phyloP scores from a whole-genome alignment of 2,329 filamentous ascomycete species.

The Paraphoma sp. region DNA sequence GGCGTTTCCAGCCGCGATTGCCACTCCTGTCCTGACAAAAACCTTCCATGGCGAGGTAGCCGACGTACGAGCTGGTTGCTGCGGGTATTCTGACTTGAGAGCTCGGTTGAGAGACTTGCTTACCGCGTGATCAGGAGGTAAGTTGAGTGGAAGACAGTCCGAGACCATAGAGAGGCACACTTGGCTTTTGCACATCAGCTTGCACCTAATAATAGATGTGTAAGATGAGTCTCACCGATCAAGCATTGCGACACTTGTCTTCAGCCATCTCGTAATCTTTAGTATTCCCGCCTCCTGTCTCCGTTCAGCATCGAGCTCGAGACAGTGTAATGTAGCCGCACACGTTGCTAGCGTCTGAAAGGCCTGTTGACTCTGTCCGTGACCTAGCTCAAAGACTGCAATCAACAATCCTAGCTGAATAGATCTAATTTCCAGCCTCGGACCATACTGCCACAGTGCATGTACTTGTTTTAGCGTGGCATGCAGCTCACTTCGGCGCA shows the following conservation, averaged over 20 bases:
- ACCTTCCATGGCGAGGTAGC: constrained; percentile 17
- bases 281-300: background rate
- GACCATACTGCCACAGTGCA: constrained; percentile 7
- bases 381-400: constrained; percentile 16
- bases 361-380: constrained; percentile 12
- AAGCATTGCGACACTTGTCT: constrained; percentile 17
- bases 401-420: constrained; percentile 14
- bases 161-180: constrained; percentile 5
- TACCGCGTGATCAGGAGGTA: constrained; percentile 4
- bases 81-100: constrained; percentile 3
- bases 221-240: constrained; percentile 1
- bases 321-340: constrained; percentile 4
- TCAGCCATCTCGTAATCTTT: constrained; percentile 7
- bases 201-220: too few relatives aligned
- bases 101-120: background rate
- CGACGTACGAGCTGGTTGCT: constrained; percentile 3
- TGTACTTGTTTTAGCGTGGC: constrained; percentile 13
- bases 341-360: constrained; percentile 11
- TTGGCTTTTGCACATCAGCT: background rate
- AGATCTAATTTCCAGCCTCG: background rate
- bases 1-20: constrained; percentile 12
- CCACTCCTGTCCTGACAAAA: constrained; percentile 12
- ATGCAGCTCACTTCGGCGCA: constrained; percentile 8
- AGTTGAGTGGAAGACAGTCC: constrained; percentile 1
- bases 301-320: constrained; percentile 1